These are phyloP conservation scores for Vaccinium darrowii DNA, from an alignment of 148 eudicot species.

Conservation along the genomic window DNA sequence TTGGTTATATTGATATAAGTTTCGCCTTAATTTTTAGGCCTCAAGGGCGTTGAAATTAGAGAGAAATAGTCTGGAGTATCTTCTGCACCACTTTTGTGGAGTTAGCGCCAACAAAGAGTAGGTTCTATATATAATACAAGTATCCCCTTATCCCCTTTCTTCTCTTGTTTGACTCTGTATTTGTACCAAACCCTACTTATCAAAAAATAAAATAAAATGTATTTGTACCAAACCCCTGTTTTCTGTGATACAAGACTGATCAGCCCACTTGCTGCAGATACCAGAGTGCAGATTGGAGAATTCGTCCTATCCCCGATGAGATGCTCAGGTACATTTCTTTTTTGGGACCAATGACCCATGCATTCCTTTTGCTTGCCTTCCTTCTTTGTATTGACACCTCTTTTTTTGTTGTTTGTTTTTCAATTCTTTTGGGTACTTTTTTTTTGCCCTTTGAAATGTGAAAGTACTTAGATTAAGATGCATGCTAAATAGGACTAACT, in stretches of 20 bases:
- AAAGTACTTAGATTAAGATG: background rate
- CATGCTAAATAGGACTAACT: background rate
- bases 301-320: slow-evolving; percentile 89
- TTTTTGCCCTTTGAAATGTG: slow-evolving; percentile 5
- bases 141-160: background rate
- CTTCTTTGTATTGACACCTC: background rate
- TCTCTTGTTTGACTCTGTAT: background rate
- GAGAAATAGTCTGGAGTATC: slow-evolving; percentile 83
- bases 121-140: slow-evolving; percentile 15
- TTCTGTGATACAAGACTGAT: background rate
- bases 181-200: background rate
- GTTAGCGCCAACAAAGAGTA: slow-evolving; percentile 96
- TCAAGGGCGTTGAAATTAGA: slow-evolving; percentile 90
- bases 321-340: slow-evolving; percentile 63
- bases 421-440: background rate
- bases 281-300: slow-evolving; percentile 98
- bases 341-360: background rate
- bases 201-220: background rate
- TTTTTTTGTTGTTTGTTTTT: background rate
- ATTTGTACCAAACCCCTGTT: background rate
- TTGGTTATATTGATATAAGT: slow-evolving; percentile 13
- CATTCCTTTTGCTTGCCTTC: background rate
- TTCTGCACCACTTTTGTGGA: slow-evolving; percentile 74
- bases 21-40: slow-evolving; percentile 46
- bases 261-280: slow-evolving; percentile 49